These are phyloP conservation scores for Diaporthe ilicicola DNA, from an alignment of 2,329 filamentous ascomycete species.

Conservation along the genomic window DNA sequence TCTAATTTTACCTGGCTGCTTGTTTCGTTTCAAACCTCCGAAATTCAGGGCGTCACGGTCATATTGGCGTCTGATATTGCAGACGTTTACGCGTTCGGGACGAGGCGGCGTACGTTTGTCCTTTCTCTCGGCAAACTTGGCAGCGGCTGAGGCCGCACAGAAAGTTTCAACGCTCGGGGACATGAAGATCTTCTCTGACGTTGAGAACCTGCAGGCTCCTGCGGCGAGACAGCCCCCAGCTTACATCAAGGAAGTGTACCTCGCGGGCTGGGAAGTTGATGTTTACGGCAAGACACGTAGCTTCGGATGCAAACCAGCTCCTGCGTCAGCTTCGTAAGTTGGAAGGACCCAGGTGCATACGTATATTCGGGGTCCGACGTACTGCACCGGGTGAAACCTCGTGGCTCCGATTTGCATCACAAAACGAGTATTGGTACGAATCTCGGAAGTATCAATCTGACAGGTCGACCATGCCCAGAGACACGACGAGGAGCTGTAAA, in stretches of 20 bases:
- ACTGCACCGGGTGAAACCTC: conserved; percentile 16
- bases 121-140: conserved; percentile 14
- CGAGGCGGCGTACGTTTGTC: conserved; percentile 16
- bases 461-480: neutral
- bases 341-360: neutral
- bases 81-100: conserved; percentile 3
- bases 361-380: conserved; percentile 27
- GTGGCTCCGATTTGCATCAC: conserved; percentile 1
- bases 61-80: conserved; percentile 14
- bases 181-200: conserved; percentile 15
- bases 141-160: conserved; percentile 26
- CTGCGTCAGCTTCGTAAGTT: conserved; percentile 15
- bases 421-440: neutral
- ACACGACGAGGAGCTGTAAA: neutral
- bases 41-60: neutral
- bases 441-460: conserved; percentile 13
- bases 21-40: conserved; percentile 24
- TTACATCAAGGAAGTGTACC: neutral
- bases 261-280: neutral
- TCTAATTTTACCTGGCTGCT: conserved; percentile 13
- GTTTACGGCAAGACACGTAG: neutral
- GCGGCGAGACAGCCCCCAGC: neutral
- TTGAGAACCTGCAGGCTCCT: neutral
- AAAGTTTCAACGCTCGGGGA: conserved; percentile 15
- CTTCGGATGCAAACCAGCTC: conserved; percentile 7